A percentile compares a stretch with the other conserved stretches of the same genome.
These are phyloP conservation scores for Wallacemonas sp. DNA, from an alignment of 208 protist genomes.

Conservation along the genomic window DNA sequence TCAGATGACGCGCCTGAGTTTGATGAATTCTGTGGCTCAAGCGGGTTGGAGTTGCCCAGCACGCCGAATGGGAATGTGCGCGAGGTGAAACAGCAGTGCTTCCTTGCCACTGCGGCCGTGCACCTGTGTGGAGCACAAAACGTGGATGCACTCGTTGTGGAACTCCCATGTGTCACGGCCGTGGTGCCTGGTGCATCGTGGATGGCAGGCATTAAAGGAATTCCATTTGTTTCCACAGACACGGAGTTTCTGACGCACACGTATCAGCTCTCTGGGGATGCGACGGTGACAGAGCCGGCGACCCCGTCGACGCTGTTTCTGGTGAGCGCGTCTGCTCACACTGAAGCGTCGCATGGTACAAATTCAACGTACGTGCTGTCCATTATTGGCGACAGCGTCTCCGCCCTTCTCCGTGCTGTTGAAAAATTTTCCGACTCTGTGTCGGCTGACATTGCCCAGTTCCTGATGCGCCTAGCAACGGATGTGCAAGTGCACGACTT, in stretches of 20 bases:
- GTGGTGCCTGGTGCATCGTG: constrained; percentile 16
- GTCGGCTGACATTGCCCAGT: constrained; percentile 13
- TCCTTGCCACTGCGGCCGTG: neutral
- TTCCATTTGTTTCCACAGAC: constrained; percentile 3
- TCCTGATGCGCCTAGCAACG: constrained; percentile 21
- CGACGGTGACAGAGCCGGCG: neutral
- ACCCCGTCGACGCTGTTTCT: neutral
- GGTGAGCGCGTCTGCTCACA: neutral
- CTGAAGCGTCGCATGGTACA: neutral
- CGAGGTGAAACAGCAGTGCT: neutral
- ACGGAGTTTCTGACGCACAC: constrained; percentile 1
- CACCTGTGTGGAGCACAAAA: neutral
- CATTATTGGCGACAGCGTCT: neutral
- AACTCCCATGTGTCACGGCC: constrained; percentile 6
- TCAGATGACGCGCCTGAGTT: neutral
- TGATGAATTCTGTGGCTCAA: neutral
- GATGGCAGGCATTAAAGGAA: constrained; percentile 11
- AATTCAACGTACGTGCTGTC: neutral
- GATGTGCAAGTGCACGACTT: constrained; percentile 20
- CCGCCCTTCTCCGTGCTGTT: constrained; percentile 22
- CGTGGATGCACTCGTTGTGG: neutral
- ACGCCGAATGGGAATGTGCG: neutral
- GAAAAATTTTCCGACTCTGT: neutral
- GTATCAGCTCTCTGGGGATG: neutral
- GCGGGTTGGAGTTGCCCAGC: neutral